A percentile compares a stretch with the other conserved stretches of the same genome.
phyloP scores from a whole-genome alignment of 371 early-diverging fungal species.

The Apophysomyces elegans region DNA sequence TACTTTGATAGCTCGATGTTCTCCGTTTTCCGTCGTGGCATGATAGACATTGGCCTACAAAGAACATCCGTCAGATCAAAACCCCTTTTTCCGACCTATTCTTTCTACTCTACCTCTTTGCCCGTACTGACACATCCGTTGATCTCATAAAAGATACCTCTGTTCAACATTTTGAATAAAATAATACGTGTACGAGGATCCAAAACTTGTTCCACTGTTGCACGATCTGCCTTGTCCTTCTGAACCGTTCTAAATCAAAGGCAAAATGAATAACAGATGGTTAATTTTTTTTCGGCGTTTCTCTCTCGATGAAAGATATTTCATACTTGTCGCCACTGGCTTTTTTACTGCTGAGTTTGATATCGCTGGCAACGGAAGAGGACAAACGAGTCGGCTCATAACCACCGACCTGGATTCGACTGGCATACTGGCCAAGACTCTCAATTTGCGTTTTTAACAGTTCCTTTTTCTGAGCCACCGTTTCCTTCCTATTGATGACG shows the following conservation, averaged over 20 bases:
- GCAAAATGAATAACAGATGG: no score
- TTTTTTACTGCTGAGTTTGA: conserved; percentile 76
- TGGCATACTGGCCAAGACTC: conserved; percentile 61
- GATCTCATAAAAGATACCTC: conserved; percentile 89
- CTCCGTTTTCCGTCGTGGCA: conserved; percentile 83
- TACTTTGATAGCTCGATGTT: conserved; percentile 95
- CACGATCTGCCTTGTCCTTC: conserved; percentile 96
- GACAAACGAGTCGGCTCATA: conserved; percentile 43
- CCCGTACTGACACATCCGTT: conserved; percentile 99
- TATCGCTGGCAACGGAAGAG: conserved; percentile 59
- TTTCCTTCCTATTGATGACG: conserved; percentile 25
- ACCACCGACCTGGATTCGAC: conserved; percentile 64
- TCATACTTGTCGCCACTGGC: conserved; percentile 77
- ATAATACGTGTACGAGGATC: conserved; percentile 98
- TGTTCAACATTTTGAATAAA: conserved; percentile 93
- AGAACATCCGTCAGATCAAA: not conserved
- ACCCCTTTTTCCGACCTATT: not conserved
- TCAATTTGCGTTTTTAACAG: conserved; percentile 58
- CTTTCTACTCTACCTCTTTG: conserved; percentile 77
- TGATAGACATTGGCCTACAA: conserved; percentile 94
- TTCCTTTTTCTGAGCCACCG: conserved; percentile 40
- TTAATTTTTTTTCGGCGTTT: no score
- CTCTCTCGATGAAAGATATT: not conserved
- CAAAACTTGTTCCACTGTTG: conserved; percentile 97
- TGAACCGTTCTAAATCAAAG: conserved; percentile 30